phyloP scores from a whole-genome alignment of 345 rosid species.

The Murraya paniculata region DNA sequence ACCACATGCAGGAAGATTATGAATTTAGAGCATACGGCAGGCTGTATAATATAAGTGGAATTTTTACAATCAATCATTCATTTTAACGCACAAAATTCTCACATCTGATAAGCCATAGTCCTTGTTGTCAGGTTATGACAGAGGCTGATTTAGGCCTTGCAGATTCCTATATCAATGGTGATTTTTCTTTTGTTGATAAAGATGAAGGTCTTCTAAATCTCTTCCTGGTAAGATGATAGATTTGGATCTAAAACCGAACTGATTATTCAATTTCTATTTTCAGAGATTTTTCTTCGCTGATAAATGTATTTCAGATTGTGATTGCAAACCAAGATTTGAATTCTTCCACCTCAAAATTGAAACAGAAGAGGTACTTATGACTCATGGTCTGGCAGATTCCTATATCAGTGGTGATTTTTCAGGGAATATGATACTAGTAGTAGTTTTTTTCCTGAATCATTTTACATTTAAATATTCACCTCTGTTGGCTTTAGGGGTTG shows the following conservation, averaged over 20 bases:
- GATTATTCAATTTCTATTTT: neutral
- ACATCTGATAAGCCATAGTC: neutral
- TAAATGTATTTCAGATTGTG: conserved; percentile 48
- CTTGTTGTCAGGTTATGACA: conserved; percentile 9
- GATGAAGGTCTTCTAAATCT: conserved; percentile 74
- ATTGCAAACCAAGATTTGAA: conserved; percentile 62
- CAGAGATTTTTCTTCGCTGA: conserved; percentile 70
- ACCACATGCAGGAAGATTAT: neutral
- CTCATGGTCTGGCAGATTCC: no score
- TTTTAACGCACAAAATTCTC: neutral
- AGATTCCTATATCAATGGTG: conserved; percentile 83
- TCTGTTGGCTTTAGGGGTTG: conserved; percentile 62
- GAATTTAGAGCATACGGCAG: neutral
- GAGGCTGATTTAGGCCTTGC: conserved; percentile 91
- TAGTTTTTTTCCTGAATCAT: neutral
- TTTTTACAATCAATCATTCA: neutral
- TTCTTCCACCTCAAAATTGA: conserved; percentile 38
- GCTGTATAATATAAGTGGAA: neutral
- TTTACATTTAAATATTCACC: neutral
- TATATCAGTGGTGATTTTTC: no score
- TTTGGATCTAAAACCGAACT: neutral
- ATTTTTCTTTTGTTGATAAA: conserved; percentile 79
- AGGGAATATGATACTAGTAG: neutral
- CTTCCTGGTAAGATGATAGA: conserved; percentile 48
- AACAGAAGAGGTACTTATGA: conserved; percentile 55